These are phyloP conservation scores for Fusarium praegraminearum DNA, from an alignment of 2,329 filamentous ascomycete genomes.

Conservation along the genomic window DNA sequence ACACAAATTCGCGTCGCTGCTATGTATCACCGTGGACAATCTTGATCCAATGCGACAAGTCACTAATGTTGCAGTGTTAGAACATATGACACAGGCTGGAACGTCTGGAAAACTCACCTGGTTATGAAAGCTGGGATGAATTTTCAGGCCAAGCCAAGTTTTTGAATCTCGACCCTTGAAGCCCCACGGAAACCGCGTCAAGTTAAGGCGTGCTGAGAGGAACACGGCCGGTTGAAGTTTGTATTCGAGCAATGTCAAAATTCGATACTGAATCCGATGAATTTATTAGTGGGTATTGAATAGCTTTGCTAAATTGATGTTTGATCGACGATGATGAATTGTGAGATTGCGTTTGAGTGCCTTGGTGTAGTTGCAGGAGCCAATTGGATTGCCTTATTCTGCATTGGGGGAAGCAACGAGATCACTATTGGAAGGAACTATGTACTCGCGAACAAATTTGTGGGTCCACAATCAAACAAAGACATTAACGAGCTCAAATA, in stretches of 20 bases:
- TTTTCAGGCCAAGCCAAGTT: conserved; percentile 27
- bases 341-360: conserved; percentile 33
- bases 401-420: conserved; percentile 30
- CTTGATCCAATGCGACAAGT: conserved; percentile 3
- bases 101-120: conserved; percentile 2
- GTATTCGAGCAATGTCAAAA: conserved; percentile 10
- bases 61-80: background rate
- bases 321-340: conserved; percentile 36
- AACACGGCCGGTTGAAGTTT: conserved; percentile 10
- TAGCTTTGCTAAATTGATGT: conserved; percentile 20
- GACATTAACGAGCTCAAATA: background rate
- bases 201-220: conserved; percentile 20
- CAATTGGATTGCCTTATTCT: conserved; percentile 46
- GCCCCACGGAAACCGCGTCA: conserved; percentile 40
- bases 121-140: conserved; percentile 1
- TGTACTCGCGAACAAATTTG: conserved; percentile 1
- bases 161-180: conserved; percentile 26
- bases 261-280: conserved; percentile 18
- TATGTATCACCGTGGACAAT: conserved; percentile 3
- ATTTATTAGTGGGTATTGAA: conserved; percentile 10
- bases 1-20: conserved; percentile 24
- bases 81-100: background rate
- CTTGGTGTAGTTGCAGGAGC: conserved; percentile 20
- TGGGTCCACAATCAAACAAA: background rate
- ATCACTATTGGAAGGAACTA: conserved; percentile 42